A percentile compares a stretch with the other conserved stretches of the same genome.
These are phyloP conservation scores for Scolecobasidium constrictum DNA, from an alignment of 2,329 filamentous ascomycete genomes.

Conservation along the genomic window DNA sequence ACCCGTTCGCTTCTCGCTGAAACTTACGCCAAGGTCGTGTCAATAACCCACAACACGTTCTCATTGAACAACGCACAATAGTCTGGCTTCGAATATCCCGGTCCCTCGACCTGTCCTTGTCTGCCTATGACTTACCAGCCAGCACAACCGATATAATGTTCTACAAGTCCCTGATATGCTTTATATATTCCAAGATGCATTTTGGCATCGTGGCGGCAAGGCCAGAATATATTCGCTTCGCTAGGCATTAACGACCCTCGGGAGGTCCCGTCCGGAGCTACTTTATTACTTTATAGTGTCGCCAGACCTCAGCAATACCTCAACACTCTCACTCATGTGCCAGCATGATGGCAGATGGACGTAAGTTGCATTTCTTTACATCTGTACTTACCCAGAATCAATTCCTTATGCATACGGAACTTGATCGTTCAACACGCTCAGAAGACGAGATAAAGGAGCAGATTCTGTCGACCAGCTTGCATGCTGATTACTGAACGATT, in stretches of 20 bases:
- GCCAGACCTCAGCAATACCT: no score
- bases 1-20: slow-evolving; percentile 1
- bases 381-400: no score
- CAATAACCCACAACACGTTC: slow-evolving; percentile 1
- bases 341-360: slow-evolving; percentile 9
- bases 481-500: no score
- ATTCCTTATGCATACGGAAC: no score
- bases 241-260: no score
- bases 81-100: slow-evolving; percentile 3
- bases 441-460: no score
- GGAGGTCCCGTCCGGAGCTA: no score
- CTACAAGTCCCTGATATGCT: background rate
- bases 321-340: slow-evolving; percentile 1
- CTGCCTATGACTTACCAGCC: slow-evolving; percentile 2
- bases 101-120: slow-evolving; percentile 3
- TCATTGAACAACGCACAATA: slow-evolving; percentile 6
- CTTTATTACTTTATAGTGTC: no score
- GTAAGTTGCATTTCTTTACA: slow-evolving; percentile 4
- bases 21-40: slow-evolving; percentile 3
- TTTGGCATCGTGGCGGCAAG: background rate
- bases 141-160: slow-evolving; percentile 1
- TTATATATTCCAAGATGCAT: background rate
- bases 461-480: no score
- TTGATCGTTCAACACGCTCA: no score
- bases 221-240: no score